Evolutionary conservation across 1,139 yeast species (phyloP), one percentile per base, ranked within the genome.

Genomic region (Citeromyces siamensis): DNA sequence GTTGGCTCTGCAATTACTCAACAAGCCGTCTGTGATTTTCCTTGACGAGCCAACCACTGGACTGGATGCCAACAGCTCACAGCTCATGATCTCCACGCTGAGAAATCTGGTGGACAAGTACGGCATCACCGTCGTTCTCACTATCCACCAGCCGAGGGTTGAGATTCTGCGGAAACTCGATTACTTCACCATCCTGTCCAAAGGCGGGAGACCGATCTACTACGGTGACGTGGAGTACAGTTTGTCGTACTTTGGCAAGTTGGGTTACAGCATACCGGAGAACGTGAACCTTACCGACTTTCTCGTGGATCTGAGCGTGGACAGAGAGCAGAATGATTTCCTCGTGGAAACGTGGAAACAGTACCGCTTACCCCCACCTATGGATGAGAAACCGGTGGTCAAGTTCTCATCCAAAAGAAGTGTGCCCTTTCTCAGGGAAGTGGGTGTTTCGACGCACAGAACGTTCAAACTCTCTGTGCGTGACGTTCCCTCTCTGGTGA

Each of bases 21-120:
- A 79, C 5, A 75, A 72, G 41, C 93, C 93, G 1, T 71, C 84
- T 0, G 58, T 81, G 3, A 55, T 82, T 42, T 82, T 80, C 46
- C 56, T 82, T 35, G 94, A 82, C 50, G 93, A 82, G 47, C 93
- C 93, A 2, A 82, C 94, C 1, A 80, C 93, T 1, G 93, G 93
- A 0, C 59, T 82, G 19, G 94, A 82, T 51, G 76, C 93, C 1
- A 70, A 74, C 36, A 72, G 84, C 3, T 81, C 90, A 0, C 69
- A 64, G 43, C 62, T 72, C 40, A 59, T 81, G 37, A 66, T 80
- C 6, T 62, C 68, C 38, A 71, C 79, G 0, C 61, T 82, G 41
- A 68, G 68, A 41, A 66, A 66, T 41, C 47, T 71, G 35, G 64
- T 74, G 1, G 55, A 67, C 17, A 65, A 71, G 13, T 68, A 65